Evolutionary conservation across 2,329 filamentous ascomycete species (phyloP), one percentile per base, ranked within the genome.

Genomic region (Colletotrichum costaricense): DNA sequence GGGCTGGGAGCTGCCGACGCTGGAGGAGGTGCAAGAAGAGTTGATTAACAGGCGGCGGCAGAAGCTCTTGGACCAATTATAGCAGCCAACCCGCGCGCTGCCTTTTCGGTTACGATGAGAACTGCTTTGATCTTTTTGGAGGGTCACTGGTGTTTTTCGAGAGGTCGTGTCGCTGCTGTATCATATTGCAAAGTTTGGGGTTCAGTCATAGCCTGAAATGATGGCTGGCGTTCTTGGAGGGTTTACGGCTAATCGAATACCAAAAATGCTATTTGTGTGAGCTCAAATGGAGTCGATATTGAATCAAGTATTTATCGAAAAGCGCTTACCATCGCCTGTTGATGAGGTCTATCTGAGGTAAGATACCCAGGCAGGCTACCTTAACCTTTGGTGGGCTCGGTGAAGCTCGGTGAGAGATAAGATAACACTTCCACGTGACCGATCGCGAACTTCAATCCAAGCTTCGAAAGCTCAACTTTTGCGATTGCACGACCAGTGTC

Each of bases 1-100:
- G 49, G 89, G 87, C 59, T 98, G 96, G 96, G 90, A 90, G 75
- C 82, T 98, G 78, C 97, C 97, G 9, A 95, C 93, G 5, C 84
- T 95, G 69, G 95, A 97, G 24, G 94, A 98, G 81, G 96, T 98
- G n/a, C 95, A 98, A 83, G 91, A 95, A 80, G 97, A 98, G 83
- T 85, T 99, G 77, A 89, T 99, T 67, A 95, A 98, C 76, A 89
- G 96, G 83, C 90, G 95, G 83, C 91, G 94, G 81, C 90, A 92
- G 83, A 94, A 93, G 81, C 85, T 99, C 74, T 84, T 99, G 77
- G 95, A 98, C 78, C 96, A 97, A 84, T 88, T 97, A 73, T 87
- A 79, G 69, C 30, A 65, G 63, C 22, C 52, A 62, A 57, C 4
- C 12, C 14, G 60, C 56, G 46, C 60, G 22, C 26, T 59, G 30